Percentiles rank a stretch among this genome's conserved stretches.
Evolutionary conservation across 805 yeast genomes (phyloP).

Genomic region (Yamadazyma kitorensis): DNA sequence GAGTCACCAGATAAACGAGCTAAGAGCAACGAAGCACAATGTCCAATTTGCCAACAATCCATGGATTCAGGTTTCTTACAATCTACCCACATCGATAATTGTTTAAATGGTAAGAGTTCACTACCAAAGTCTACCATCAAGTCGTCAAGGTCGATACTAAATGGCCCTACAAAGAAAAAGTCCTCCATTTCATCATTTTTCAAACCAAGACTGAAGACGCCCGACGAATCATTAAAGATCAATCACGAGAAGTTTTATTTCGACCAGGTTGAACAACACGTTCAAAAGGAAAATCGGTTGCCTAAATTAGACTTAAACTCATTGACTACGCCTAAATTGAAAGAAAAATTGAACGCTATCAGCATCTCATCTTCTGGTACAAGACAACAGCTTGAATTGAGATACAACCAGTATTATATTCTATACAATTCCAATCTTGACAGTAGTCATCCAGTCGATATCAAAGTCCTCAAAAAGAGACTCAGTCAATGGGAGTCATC

Average conservation of each 20-base stretch:
- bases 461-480: slow-evolving; percentile 51
- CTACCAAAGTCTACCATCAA: no score
- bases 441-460: slow-evolving; percentile 60
- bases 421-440: slow-evolving; percentile 82
- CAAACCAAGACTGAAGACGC: slow-evolving; percentile 10
- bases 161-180: not conserved
- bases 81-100: slow-evolving; percentile 58
- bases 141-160: no score
- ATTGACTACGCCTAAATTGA: slow-evolving; percentile 56
- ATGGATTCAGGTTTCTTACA: slow-evolving; percentile 59
- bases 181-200: slow-evolving; percentile 30
- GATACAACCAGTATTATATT: slow-evolving; percentile 76
- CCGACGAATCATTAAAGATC: not conserved
- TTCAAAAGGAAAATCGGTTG: slow-evolving; percentile 38
- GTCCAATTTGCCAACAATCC: slow-evolving; percentile 63
- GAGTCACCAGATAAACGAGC: slow-evolving; percentile 13
- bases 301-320: slow-evolving; percentile 66
- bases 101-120: slow-evolving; percentile 40
- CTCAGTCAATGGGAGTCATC: slow-evolving; percentile 67
- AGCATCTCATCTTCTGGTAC: slow-evolving; percentile 64
- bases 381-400: slow-evolving; percentile 56
- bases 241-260: slow-evolving; percentile 24
- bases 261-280: slow-evolving; percentile 25
- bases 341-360: slow-evolving; percentile 52
- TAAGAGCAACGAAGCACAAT: slow-evolving; percentile 39